These are phyloP conservation scores for Wallacemonas rigidus DNA, from an alignment of 208 protist species.

Conservation along the genomic window DNA sequence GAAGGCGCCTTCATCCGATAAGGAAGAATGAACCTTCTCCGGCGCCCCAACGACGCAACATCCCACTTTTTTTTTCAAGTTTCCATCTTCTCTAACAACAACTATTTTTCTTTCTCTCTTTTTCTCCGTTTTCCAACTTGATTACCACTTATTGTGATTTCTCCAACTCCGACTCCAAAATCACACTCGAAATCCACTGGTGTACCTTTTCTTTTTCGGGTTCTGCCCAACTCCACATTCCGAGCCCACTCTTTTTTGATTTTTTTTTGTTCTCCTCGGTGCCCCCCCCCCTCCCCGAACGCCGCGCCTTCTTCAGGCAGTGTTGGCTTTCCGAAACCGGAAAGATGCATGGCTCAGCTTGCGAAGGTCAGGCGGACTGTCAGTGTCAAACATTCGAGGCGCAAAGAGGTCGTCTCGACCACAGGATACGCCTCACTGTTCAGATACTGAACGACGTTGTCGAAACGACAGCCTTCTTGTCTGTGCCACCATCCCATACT, in stretches of 20 bases:
- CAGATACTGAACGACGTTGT: too few species aligned
- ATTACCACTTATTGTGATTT: slow-evolving; percentile 22
- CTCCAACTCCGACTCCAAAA: slow-evolving; percentile 10
- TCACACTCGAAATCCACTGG: slow-evolving; percentile 5
- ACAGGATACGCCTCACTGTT: too few species aligned
- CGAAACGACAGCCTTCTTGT: too few species aligned
- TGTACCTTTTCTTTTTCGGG: slow-evolving; percentile 22
- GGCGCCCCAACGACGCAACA: background rate
- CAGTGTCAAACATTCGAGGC: too few species aligned
- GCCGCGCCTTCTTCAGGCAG: slow-evolving; percentile 12
- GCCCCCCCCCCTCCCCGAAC: slow-evolving; percentile 17
- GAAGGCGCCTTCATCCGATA: background rate
- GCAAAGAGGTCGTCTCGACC: too few species aligned
- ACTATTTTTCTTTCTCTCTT: slow-evolving; percentile 18
- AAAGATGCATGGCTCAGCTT: background rate
- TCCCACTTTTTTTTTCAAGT: slow-evolving; percentile 19
- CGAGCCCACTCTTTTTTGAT: background rate
- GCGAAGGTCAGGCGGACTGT: background rate
- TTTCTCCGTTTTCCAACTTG: slow-evolving; percentile 17
- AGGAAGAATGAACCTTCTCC: background rate
- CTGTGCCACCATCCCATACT: too few species aligned
- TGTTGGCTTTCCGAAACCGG: background rate
- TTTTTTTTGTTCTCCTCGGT: slow-evolving; percentile 16
- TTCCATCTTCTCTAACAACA: slow-evolving; percentile 16
- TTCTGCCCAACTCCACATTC: slow-evolving; percentile 1